phyloP scores from a whole-genome alignment of 257 asterid species.

The Fraxinus pennsylvanica region DNA sequence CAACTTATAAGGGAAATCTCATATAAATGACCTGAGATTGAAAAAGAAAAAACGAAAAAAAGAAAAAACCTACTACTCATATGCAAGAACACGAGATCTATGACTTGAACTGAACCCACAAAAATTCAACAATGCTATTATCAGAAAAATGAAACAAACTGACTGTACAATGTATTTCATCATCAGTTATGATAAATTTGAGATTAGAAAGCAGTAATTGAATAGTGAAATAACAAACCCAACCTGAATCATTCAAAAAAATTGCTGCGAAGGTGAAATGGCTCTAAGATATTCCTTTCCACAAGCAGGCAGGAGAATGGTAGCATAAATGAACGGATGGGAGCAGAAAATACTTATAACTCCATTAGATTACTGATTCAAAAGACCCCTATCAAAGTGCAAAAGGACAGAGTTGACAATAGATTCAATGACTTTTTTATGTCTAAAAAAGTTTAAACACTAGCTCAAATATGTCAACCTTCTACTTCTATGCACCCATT shows the following conservation, averaged over 20 bases:
- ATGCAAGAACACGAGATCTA: not conserved
- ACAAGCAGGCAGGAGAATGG: not conserved
- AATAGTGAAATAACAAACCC: not conserved
- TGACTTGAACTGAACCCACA: not conserved
- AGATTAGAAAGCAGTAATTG: not conserved
- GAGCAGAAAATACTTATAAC: not conserved
- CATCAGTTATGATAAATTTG: not conserved
- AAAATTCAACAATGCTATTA: not conserved
- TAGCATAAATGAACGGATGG: not conserved
- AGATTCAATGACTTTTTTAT: not conserved
- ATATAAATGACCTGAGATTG: not conserved
- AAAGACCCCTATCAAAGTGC: not conserved
- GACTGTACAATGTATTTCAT: not conserved
- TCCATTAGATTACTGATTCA: not conserved
- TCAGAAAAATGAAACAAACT: not conserved
- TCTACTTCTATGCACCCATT: not conserved
- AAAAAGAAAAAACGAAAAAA: not conserved
- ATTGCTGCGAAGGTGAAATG: not conserved
- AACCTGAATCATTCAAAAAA: not conserved
- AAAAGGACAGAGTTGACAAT: not conserved
- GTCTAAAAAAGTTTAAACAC: not conserved
- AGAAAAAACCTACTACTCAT: not conserved
- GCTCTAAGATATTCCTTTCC: not conserved
- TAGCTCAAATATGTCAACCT: not conserved
- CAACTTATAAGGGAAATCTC: not conserved